Evolutionary conservation across 345 rosid genomes (phyloP).

Genomic region (Aurinia saxatilis): DNA sequence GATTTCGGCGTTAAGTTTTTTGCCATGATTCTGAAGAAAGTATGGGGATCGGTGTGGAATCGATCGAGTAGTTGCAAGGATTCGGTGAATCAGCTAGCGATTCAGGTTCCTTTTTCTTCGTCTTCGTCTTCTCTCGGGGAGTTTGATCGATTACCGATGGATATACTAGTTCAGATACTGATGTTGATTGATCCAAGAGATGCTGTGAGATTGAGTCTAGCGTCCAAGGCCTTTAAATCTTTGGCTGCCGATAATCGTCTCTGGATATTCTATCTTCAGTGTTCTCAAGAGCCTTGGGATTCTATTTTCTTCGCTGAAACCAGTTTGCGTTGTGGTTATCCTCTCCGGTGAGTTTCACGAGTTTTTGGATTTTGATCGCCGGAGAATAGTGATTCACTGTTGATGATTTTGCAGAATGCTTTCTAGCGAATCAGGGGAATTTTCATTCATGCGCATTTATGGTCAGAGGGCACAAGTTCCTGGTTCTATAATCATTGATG

Average conservation of each 20-base stretch:
- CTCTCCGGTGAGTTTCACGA: constrained; percentile 48
- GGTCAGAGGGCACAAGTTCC: constrained; percentile 53
- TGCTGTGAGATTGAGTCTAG: constrained; percentile 39
- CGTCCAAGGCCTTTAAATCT: constrained; percentile 44
- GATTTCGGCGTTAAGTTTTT: constrained; percentile 12
- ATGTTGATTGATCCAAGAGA: constrained; percentile 55
- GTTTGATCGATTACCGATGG: constrained; percentile 58
- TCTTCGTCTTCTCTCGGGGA: constrained; percentile 39
- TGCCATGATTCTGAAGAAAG: constrained; percentile 41
- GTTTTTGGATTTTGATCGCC: background rate
- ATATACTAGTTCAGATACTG: constrained; percentile 56
- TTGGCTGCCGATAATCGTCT: constrained; percentile 49
- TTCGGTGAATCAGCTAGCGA: background rate
- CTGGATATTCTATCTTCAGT: constrained; percentile 63
- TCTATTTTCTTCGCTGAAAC: constrained; percentile 66
- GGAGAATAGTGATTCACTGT: background rate
- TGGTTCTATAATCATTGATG: constrained; percentile 74
- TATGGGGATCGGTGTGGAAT: constrained; percentile 38
- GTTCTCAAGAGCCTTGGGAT: constrained; percentile 40
- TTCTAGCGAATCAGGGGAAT: constrained; percentile 33
- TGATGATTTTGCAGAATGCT: constrained; percentile 12
- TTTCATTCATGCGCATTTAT: constrained; percentile 62
- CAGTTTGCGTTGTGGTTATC: constrained; percentile 50
- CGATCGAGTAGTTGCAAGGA: constrained; percentile 18
- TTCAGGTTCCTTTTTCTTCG: background rate